phyloP scores from a whole-genome alignment of 2,329 filamentous ascomycete genomes.

The Colletotrichum tabaci region DNA sequence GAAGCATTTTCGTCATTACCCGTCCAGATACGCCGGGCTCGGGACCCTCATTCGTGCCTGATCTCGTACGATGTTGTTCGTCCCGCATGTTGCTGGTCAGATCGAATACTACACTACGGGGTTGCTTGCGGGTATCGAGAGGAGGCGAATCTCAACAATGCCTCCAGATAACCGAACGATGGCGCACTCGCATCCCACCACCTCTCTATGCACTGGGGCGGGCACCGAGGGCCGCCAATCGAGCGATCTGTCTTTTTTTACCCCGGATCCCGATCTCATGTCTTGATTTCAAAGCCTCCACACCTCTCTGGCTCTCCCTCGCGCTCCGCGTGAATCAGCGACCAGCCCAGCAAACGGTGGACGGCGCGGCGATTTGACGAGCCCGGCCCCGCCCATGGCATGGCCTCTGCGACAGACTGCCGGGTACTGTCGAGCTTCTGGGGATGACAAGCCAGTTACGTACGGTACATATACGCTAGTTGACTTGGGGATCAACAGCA shows the following conservation, averaged over 20 bases:
- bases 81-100: not conserved
- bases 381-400: constrained; percentile 12
- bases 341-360: constrained; percentile 14
- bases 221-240: not conserved
- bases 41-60: not conserved
- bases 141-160: not conserved
- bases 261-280: constrained; percentile 17
- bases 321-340: constrained; percentile 3
- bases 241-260: constrained; percentile 4
- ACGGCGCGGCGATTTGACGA: not conserved
- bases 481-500: not conserved
- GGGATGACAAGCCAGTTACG: not conserved
- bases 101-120: not conserved
- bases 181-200: constrained; percentile 10
- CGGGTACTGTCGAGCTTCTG: not conserved
- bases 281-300: constrained; percentile 32
- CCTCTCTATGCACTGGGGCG: not conserved
- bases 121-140: not conserved
- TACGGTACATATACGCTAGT: not conserved
- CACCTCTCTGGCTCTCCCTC: not conserved
- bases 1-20: not conserved
- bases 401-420: not conserved
- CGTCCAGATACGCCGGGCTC: not conserved
- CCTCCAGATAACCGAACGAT: constrained; percentile 7
- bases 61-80: not conserved